Evolutionary conservation across 768 basidiomycete species (phyloP), one percentile per base, ranked within the genome.

Genomic region (Phlebiopsis flavidoalba): DNA sequence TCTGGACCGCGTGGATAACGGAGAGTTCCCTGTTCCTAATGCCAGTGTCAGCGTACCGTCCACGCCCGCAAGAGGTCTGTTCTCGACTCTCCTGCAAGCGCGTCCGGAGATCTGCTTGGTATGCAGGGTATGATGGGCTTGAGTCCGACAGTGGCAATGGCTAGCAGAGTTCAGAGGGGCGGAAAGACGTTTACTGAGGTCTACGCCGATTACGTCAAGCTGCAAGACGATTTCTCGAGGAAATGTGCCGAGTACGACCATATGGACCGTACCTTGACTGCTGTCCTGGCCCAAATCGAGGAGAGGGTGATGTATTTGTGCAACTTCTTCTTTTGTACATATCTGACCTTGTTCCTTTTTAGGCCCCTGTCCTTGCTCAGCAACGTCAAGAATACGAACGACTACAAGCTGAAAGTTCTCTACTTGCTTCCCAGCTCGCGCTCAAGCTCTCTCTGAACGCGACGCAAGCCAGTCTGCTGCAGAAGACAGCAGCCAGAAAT

Each of bases 151-250:
- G 90, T 95, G 12, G 88, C 89, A 4, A 85, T 96, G 77, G 93
- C 88, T 7, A 87, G 87, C 74, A 84, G 80, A 63, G 83, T 88
- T 21, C 93, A 95, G 75, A 86, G 84, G 71, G 83, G 79, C 26
- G 93, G 91, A 31, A 91, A 91, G 79, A 91, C 90, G 0, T 96
- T 96, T 75, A 96, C 96, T 0, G 91, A 97, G 68, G 88, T 98
- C 21, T 98, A 97, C 71, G 83, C 90, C 15, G 93, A 97, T 69
- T 93, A 93, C 65, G 86, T 96, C 37, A 83, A 84, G 57, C 80
- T 95, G 45, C 89, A 97, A 71, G 91, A 91, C 24, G 90, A 94
- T 33, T 86, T 86, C 58, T 81, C 84, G 19, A 82, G 79, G 71
- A 92, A 93, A 73, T 86, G 83, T 55, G 80, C 85, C 5, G 95